Evolutionary conservation across 2,329 filamentous ascomycete genomes (phyloP).

Genomic region (Verticillium nonalfalfae): DNA sequence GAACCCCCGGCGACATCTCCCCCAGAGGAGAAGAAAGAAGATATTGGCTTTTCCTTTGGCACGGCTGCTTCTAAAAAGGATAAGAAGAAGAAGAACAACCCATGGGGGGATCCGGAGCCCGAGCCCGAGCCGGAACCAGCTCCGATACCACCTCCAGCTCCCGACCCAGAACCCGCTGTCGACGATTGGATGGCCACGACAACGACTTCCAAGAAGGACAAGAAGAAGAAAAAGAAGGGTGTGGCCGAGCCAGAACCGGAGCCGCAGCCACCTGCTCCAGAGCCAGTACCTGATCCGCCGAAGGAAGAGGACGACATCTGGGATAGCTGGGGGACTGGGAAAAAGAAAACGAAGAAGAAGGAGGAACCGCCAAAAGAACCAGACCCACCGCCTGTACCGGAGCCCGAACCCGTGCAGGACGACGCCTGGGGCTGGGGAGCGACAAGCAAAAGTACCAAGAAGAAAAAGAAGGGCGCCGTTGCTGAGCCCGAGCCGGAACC

Average conservation of each 20-base stretch:
- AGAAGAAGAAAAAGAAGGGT: conserved; percentile 4
- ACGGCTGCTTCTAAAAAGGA: conserved; percentile 30
- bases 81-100: conserved; percentile 32
- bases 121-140: conserved; percentile 14
- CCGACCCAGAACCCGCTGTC: conserved; percentile 4
- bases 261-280: conserved; percentile 18
- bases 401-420: conserved; percentile 14
- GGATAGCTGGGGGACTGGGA: conserved; percentile 26
- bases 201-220: not conserved
- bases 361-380: conserved; percentile 21
- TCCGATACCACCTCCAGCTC: conserved; percentile 1
- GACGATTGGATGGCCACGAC: conserved; percentile 12
- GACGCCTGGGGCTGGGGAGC: conserved; percentile 10
- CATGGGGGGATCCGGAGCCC: conserved; percentile 24
- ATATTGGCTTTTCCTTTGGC: conserved; percentile 17
- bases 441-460: conserved; percentile 24
- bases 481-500: conserved; percentile 15
- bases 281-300: conserved; percentile 17
- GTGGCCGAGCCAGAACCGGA: conserved; percentile 10
- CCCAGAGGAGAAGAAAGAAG: conserved; percentile 28
- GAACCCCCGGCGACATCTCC: conserved; percentile 16
- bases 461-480: conserved; percentile 20
- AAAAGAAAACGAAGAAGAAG: conserved; percentile 33
- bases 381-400: conserved; percentile 12
- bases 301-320: conserved; percentile 22